phyloP scores from a whole-genome alignment of 2,329 filamentous ascomycete species.

The Teratosphaeria pseudoeucalypti region DNA sequence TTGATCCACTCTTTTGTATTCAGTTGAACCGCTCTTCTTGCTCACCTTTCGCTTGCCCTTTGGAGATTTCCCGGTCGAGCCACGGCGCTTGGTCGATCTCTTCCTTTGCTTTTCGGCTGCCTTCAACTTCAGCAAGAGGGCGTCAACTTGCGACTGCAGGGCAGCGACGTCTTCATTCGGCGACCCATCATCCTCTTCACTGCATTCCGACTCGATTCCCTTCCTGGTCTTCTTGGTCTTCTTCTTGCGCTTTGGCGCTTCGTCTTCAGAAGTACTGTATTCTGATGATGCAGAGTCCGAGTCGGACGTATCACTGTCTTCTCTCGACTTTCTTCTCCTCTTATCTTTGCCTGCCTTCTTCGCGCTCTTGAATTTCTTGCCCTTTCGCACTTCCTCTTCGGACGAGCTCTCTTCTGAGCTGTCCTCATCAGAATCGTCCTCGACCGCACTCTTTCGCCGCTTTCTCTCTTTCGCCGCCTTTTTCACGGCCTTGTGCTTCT shows the following conservation, averaged over 20 bases:
- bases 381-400: conserved; percentile 12
- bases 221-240: conserved; percentile 9
- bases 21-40: conserved; percentile 39
- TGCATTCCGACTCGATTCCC: background rate
- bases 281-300: conserved; percentile 9
- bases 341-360: conserved; percentile 14
- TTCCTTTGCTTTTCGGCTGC: conserved; percentile 10
- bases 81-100: conserved; percentile 11
- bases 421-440: conserved; percentile 2
- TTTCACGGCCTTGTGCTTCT: conserved; percentile 1
- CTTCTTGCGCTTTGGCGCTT: conserved; percentile 13
- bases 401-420: conserved; percentile 14
- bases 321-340: conserved; percentile 13
- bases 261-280: conserved; percentile 13
- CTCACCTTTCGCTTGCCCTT: conserved; percentile 14
- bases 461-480: conserved; percentile 3
- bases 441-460: background rate
- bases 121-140: conserved; percentile 14
- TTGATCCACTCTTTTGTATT: conserved; percentile 60
- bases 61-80: conserved; percentile 6
- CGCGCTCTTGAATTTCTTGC: conserved; percentile 12
- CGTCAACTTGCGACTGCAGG: conserved; percentile 5
- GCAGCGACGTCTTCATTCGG: conserved; percentile 9
- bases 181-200: conserved; percentile 4
- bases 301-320: conserved; percentile 2